Evolutionary conservation across 345 rosid species (phyloP), one percentile per base, ranked within the genome.

Genomic region (Anastatica hierochuntica): DNA sequence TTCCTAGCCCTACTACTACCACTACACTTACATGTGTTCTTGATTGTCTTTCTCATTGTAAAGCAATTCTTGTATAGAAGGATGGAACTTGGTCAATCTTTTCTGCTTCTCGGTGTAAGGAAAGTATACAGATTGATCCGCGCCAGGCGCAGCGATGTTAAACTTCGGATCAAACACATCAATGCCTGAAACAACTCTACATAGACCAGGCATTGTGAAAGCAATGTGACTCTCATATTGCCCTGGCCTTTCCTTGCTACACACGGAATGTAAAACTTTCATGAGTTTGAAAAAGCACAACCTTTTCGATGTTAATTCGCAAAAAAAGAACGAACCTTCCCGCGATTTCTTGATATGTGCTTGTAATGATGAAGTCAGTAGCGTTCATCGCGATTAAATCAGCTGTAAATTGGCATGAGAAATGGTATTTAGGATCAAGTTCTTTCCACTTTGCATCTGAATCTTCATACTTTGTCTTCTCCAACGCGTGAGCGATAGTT

Each of bases 311-410:
- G n/a, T n/a, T n/a, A n/a, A n/a, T n/a, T n/a, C n/a, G 83, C 43
- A 23, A n/a, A 16, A 31, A 45, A 45, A 6, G 23, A 20, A 58
- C 76, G 11, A 40, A 79, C 97, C 90, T 92, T 73, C 98, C 98
- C 5, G 95, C 94, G 23, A 92, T 92, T 75, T 92, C 97, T 63
- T 92, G 97, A 62, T 85, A 92, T 8, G 94, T 88, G 74, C 98
- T 92, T 6, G 85, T 78, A 17, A 92, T 81, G 69, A 88, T 67
- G 60, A 92, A 92, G 71, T 92, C 97, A 8, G 96, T 63, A 17
- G 71, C 63, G 62, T 88, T 92, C 97, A 92, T 88, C 12, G 98
- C 82, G 12, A 92, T 64, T 33, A 75, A 35, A 65, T 92, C 97
- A 16, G 97, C 98, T 0, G 86, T 88, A 64, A 85, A 92, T 60